These are phyloP conservation scores for Yarrowia phangngaensis DNA, from an alignment of 805 yeast species.

Conservation along the genomic window DNA sequence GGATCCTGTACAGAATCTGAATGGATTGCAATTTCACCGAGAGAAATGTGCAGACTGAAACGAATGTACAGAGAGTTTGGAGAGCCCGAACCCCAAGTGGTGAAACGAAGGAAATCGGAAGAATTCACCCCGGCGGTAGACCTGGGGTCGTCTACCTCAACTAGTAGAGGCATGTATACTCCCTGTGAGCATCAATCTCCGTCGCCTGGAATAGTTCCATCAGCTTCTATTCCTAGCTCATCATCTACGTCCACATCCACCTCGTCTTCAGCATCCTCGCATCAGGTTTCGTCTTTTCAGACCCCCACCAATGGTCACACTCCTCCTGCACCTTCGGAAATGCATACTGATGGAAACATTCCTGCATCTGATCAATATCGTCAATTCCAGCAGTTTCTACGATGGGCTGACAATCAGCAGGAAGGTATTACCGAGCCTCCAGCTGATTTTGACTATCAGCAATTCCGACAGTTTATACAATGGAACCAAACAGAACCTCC, in stretches of 20 bases:
- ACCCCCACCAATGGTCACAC: not conserved
- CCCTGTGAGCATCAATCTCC: too few relatives aligned
- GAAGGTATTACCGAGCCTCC: conserved; percentile 8
- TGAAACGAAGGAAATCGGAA: conserved; percentile 8
- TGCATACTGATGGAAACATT: too few relatives aligned
- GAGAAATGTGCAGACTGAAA: conserved; percentile 6
- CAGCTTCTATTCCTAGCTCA: too few relatives aligned
- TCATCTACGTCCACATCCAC: too few relatives aligned
- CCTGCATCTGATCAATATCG: conserved; percentile 24
- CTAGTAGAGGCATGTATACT: too few relatives aligned
- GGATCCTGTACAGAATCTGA: conserved; percentile 2
- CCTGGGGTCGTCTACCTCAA: too few relatives aligned
- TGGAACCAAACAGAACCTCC: conserved; percentile 16
- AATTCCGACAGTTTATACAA: conserved; percentile 17
- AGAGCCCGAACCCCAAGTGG: not conserved
- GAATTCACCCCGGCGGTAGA: conserved; percentile 1
- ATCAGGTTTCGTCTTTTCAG: not conserved
- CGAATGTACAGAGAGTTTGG: conserved; percentile 24
- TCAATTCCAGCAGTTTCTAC: conserved; percentile 21
- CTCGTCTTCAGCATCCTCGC: not conserved
- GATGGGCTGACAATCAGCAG: conserved; percentile 21
- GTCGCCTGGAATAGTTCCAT: too few relatives aligned
- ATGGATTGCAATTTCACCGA: conserved; percentile 13
- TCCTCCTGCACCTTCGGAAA: conserved; percentile 15
- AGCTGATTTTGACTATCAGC: conserved; percentile 18